These are phyloP conservation scores for Penstemon newberryi DNA, from an alignment of 257 asterid species.

Conservation along the genomic window DNA sequence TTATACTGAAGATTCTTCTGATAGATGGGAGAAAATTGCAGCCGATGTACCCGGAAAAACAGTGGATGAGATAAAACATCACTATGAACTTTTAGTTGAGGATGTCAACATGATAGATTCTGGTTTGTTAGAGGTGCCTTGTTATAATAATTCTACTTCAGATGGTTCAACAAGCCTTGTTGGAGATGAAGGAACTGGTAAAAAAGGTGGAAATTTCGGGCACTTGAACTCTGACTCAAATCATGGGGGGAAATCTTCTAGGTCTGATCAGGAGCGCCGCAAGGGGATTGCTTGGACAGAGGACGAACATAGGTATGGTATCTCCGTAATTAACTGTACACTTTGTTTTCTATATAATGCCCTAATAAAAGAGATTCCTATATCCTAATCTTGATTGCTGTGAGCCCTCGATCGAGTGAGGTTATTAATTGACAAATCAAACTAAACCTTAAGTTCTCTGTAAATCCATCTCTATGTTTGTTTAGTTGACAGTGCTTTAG, in stretches of 20 bases:
- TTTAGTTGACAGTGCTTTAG: not conserved
- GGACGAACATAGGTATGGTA: conserved; percentile 85
- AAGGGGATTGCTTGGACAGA: conserved; percentile 98
- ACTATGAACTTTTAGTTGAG: conserved; percentile 73
- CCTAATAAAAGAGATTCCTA: not conserved
- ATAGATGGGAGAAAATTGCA: conserved; percentile 85
- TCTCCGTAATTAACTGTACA: conserved; percentile 10
- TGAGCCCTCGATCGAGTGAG: too few species aligned
- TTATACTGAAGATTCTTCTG: conserved; percentile 58
- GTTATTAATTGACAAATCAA: too few species aligned
- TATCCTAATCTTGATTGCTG: not conserved
- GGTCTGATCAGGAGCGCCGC: conserved; percentile 82
- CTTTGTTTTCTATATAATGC: conserved; percentile 3
- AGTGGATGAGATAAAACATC: conserved; percentile 61
- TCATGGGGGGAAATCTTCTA: conserved; percentile 62
- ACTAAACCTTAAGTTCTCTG: not conserved
- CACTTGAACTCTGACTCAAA: conserved; percentile 44
- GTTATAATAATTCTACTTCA: conserved; percentile 55
- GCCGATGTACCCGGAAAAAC: conserved; percentile 77
- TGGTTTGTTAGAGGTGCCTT: conserved; percentile 66
- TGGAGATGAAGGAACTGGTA: conserved; percentile 55
- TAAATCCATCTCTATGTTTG: conserved; percentile 2
- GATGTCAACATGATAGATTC: conserved; percentile 74
- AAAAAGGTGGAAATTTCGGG: conserved; percentile 49
- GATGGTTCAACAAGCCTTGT: conserved; percentile 53